Base-by-base conservation (phyloP, 306 rosid species). In the Leucaena leucocephala region DNA sequence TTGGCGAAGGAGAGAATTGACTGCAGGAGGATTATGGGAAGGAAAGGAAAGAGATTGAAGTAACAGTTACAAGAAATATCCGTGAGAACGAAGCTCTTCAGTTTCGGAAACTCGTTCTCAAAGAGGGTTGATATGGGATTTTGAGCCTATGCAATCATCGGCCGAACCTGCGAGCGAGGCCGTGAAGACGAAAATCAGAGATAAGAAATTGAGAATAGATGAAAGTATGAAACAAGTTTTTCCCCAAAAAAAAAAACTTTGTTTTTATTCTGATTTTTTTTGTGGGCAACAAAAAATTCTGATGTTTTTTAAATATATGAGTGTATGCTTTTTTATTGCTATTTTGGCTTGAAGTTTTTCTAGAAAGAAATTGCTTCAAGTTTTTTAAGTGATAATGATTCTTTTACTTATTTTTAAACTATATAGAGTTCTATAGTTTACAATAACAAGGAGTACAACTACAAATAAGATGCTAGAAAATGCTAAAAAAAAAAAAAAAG, bases 141-240 rank as follows among this genome's bases (percentile, higher is more conserved):
- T 49, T 49, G 44, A 72, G 38, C 6, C 49, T 0, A 33, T 54
- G 66, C 76, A 49, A 34, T 49, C 13, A 17, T 71, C 33, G 58
- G 21, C 5, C 43, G 44, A 48, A 49, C 16, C 75, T 33, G 33
- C 75, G 14, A 69, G 64, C 34, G 64, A 58, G 0, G 17, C 38
- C 36, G 54, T 43, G 5, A 46, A 27, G 57, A 46, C 39, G n/a
- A 13, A 45, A 69, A 46, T 36, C 22, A 5, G 42, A 68, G n/a
- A 68, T 68, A 0, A 27, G 27, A 27, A 27, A 27, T 27, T 27
- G 87, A 83, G 48, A 85, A 22, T 8, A 58, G 15, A 58, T 22
- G 64, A 22, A 21, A 58, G 15, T 22, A 58, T 22, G 64, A 9
- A 58, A 58, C 64, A 9, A 9, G 15, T 58, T 58, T 17, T n/a